Evolutionary conservation across 352 stramenopile genomes (phyloP).

Genomic region (Phytophthora meadii): DNA sequence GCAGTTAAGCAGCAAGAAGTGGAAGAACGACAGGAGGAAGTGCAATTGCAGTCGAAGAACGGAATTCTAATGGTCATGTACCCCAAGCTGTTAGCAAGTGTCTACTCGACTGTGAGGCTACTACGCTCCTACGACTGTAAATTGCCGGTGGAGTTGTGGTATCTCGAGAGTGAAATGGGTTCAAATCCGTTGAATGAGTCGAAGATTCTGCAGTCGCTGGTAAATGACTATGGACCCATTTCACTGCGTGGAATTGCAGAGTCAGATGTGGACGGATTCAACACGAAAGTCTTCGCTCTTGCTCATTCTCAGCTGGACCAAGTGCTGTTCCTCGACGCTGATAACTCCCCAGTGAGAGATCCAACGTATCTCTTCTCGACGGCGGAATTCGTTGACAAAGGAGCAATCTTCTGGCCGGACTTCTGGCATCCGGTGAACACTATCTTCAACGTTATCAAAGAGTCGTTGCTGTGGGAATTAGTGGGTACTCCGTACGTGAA

Average conservation of each 20-base stretch:
- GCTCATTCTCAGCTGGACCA: conserved; percentile 45
- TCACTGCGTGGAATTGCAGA: conserved; percentile 32
- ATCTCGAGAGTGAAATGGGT: conserved; percentile 43
- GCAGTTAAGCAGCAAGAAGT: conserved; percentile 11
- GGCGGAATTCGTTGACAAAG: conserved; percentile 38
- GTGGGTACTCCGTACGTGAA: conserved; percentile 46
- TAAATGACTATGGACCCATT: conserved; percentile 32
- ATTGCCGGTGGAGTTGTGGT: conserved; percentile 63
- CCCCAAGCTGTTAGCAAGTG: conserved; percentile 43
- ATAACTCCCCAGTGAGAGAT: conserved; percentile 55
- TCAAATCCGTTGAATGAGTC: conserved; percentile 15
- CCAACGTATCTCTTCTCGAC: conserved; percentile 61
- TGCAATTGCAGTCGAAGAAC: conserved; percentile 14
- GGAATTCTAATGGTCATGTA: conserved; percentile 64
- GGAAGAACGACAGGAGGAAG: neutral
- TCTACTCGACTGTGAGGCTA: conserved; percentile 48
- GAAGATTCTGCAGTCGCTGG: conserved; percentile 32
- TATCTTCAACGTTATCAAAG: conserved; percentile 65
- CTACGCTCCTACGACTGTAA: conserved; percentile 40
- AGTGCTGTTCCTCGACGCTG: conserved; percentile 63
- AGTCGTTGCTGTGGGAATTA: conserved; percentile 62
- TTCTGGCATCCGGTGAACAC: conserved; percentile 67
- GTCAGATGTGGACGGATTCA: conserved; percentile 44
- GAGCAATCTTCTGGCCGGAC: conserved; percentile 72
- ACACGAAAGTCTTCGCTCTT: conserved; percentile 58